Evolutionary conservation across 495 filamentous ascomycete genomes (phyloP).

Genomic region (Glonium stellatum): DNA sequence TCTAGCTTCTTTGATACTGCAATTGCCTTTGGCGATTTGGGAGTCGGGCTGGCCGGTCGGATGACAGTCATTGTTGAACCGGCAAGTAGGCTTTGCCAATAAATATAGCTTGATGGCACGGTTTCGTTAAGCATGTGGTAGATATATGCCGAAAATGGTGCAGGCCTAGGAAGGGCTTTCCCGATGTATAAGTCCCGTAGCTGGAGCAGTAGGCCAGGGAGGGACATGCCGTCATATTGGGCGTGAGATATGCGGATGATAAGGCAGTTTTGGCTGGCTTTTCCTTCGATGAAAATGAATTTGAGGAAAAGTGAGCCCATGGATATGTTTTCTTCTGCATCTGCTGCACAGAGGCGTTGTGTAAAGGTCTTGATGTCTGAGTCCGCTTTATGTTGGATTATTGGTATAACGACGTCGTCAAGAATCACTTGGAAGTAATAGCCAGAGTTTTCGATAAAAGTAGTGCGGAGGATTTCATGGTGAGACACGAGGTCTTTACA

Average conservation of each 20-base stretch:
- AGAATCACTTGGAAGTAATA: conserved; percentile 58
- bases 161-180: conserved; percentile 38
- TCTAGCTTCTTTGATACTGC: conserved; percentile 40
- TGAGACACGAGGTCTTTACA: conserved; percentile 43
- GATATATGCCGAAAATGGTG: conserved; percentile 55
- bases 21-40: conserved; percentile 32
- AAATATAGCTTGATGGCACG: conserved; percentile 44
- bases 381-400: conserved; percentile 50
- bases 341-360: conserved; percentile 41
- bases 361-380: conserved; percentile 47
- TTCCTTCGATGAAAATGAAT: conserved; percentile 52
- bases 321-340: conserved; percentile 46
- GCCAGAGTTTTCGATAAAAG: conserved; percentile 54
- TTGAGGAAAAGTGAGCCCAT: conserved; percentile 60
- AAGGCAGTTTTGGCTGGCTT: conserved; percentile 48
- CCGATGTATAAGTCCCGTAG: conserved; percentile 49
- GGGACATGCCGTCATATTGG: conserved; percentile 66
- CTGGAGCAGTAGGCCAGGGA: conserved; percentile 54
- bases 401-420: conserved; percentile 45
- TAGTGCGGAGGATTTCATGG: conserved; percentile 59
- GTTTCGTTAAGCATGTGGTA: conserved; percentile 43
- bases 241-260: conserved; percentile 64
- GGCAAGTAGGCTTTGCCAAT: conserved; percentile 52
- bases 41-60: conserved; percentile 11
- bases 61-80: conserved; percentile 48